Evolutionary conservation across 208 protist species (phyloP).

Genomic region (Naegleria gruberi): DNA sequence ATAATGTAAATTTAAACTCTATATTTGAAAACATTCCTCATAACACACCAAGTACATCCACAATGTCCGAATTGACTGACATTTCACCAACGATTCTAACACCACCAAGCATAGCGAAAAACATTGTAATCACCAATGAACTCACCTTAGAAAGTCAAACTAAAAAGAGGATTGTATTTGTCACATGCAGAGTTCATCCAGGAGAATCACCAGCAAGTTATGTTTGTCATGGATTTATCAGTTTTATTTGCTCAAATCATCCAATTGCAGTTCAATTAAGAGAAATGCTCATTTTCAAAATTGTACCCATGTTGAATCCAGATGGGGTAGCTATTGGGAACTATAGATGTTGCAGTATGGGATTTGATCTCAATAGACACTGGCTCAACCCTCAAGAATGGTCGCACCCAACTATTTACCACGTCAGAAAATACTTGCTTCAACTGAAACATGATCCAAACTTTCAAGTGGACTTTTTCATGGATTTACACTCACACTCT

Average conservation of each 20-base stretch:
- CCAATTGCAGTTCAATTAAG: conserved; percentile 27
- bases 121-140: too few relatives aligned
- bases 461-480: conserved; percentile 36
- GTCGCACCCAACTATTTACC: conserved; percentile 42
- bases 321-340: conserved; percentile 52
- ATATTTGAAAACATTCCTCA: too few relatives aligned
- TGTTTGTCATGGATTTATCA: conserved; percentile 44
- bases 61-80: too few relatives aligned
- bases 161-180: conserved; percentile 30
- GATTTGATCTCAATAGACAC: conserved; percentile 48
- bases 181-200: conserved; percentile 47
- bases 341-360: conserved; percentile 38
- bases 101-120: too few relatives aligned
- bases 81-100: too few relatives aligned
- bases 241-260: conserved; percentile 28
- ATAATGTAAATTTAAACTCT: too few relatives aligned
- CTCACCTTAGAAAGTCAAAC: too few relatives aligned
- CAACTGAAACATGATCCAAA: conserved; percentile 23
- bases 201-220: conserved; percentile 46
- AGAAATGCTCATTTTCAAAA: conserved; percentile 50
- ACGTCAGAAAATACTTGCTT: conserved; percentile 32
- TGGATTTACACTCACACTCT: conserved; percentile 52
- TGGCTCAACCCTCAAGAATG: conserved; percentile 39
- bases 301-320: conserved; percentile 56
- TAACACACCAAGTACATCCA: not conserved